Conservation (phyloP, 805 yeast genomes). For the Sporopachydermia lactativora region DNA sequence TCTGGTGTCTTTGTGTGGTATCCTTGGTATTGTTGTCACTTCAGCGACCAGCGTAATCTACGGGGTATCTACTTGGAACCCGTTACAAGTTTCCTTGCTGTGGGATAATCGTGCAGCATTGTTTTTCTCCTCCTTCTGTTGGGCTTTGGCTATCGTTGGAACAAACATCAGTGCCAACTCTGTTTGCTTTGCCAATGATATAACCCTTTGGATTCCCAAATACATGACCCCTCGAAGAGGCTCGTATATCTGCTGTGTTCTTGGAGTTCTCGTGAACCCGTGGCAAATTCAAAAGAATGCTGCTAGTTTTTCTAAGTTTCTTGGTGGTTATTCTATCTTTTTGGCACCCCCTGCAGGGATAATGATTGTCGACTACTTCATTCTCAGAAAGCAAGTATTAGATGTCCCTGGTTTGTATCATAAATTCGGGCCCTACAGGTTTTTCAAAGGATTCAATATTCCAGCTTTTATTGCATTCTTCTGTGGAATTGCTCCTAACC, state of each 20-base stretch:
- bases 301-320: slow-evolving; percentile 20
- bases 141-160: slow-evolving; percentile 29
- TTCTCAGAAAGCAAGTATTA: slow-evolving; percentile 25
- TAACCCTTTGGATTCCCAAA: slow-evolving; percentile 31
- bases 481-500: no score
- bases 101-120: slow-evolving; percentile 26
- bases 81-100: slow-evolving; percentile 26
- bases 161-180: slow-evolving; percentile 35
- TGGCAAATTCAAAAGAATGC: slow-evolving; percentile 25
- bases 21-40: slow-evolving; percentile 32
- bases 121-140: slow-evolving; percentile 23
- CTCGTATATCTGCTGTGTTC: slow-evolving; percentile 21
- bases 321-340: slow-evolving; percentile 25
- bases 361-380: slow-evolving; percentile 23
- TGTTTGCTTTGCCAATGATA: slow-evolving; percentile 34
- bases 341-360: slow-evolving; percentile 27
- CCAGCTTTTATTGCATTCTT: no score
- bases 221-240: slow-evolving; percentile 29
- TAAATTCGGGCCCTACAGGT: no score
- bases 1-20: slow-evolving; percentile 29
- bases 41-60: slow-evolving; percentile 26
- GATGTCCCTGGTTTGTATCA: slow-evolving; percentile 28
- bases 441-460: no score
- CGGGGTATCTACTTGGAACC: slow-evolving; percentile 29
- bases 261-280: slow-evolving; percentile 22